These are phyloP conservation scores for Ramichloridium luteum DNA, from an alignment of 2,329 filamentous ascomycete species.

Conservation along the genomic window DNA sequence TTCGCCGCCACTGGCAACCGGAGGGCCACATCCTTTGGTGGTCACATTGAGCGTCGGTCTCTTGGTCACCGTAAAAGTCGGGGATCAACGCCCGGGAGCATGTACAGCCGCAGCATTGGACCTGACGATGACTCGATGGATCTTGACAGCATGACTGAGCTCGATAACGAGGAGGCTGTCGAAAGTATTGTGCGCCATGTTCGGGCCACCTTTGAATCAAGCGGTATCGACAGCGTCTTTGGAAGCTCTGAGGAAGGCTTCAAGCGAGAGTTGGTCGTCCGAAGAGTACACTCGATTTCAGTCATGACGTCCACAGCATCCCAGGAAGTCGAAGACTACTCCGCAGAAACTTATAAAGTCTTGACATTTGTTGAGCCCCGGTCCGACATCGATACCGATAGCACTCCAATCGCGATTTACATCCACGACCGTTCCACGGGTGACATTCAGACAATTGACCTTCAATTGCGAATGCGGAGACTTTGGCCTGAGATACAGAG, in stretches of 20 bases:
- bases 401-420: slow-evolving; percentile 17
- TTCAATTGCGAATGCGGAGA: slow-evolving; percentile 17
- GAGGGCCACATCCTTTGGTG: slow-evolving; percentile 59
- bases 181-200: slow-evolving; percentile 20
- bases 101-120: slow-evolving; percentile 22
- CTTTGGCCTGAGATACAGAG: slow-evolving; percentile 15
- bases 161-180: slow-evolving; percentile 17
- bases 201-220: slow-evolving; percentile 19
- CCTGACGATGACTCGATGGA: slow-evolving; percentile 25
- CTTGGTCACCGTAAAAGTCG: slow-evolving; percentile 39
- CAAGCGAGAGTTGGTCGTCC: slow-evolving; percentile 24
- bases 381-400: slow-evolving; percentile 8
- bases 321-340: not conserved
- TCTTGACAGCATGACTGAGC: slow-evolving; percentile 18
- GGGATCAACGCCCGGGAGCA: slow-evolving; percentile 44
- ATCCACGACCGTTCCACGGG: slow-evolving; percentile 16
- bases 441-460: slow-evolving; percentile 13
- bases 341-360: slow-evolving; percentile 7
- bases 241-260: slow-evolving; percentile 21
- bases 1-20: slow-evolving; percentile 45
- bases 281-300: slow-evolving; percentile 21
- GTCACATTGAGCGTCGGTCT: slow-evolving; percentile 51
- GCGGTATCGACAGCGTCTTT: slow-evolving; percentile 21
- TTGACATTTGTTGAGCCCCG: slow-evolving; percentile 10
- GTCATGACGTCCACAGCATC: slow-evolving; percentile 7